phyloP scores from a whole-genome alignment of 441 rosid genomes.

The Euphorbia corollata region DNA sequence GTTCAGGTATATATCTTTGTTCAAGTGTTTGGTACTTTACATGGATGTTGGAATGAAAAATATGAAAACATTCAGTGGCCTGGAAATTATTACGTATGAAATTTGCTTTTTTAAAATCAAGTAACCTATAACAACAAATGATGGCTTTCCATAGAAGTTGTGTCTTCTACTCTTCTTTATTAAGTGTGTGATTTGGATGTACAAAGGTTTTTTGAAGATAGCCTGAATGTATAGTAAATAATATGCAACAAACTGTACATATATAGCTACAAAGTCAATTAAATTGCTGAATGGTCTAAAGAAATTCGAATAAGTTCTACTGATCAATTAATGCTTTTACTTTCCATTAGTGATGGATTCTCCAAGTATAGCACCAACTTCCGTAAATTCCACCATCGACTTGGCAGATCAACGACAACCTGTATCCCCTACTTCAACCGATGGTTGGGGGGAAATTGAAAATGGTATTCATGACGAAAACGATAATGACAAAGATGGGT shows the following conservation, averaged over 20 bases:
- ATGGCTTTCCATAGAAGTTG: neutral
- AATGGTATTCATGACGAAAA: conserved; percentile 68
- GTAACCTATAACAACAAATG: neutral
- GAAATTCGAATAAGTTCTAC: neutral
- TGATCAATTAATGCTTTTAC: conserved; percentile 19
- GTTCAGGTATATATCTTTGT: conserved; percentile 49
- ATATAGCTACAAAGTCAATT: neutral
- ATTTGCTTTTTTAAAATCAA: neutral
- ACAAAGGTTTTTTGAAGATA: neutral
- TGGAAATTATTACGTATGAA: neutral
- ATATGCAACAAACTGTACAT: neutral
- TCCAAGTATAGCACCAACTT: conserved; percentile 44
- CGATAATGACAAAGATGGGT: conserved; percentile 79
- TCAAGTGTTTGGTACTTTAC: neutral
- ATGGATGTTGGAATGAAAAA: neutral
- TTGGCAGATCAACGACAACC: conserved; percentile 68
- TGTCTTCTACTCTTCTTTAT: neutral
- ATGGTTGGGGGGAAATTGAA: conserved; percentile 98
- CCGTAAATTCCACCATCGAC: conserved; percentile 58
- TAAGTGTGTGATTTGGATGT: neutral
- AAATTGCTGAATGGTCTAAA: too few relatives aligned
- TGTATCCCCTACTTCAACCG: conserved; percentile 84
- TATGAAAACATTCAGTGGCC: neutral
- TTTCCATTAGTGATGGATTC: conserved; percentile 42
- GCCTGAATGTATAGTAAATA: neutral